Evolutionary conservation across 2,329 filamentous ascomycete species (phyloP).

Genomic region (Verticillium tricorpus): DNA sequence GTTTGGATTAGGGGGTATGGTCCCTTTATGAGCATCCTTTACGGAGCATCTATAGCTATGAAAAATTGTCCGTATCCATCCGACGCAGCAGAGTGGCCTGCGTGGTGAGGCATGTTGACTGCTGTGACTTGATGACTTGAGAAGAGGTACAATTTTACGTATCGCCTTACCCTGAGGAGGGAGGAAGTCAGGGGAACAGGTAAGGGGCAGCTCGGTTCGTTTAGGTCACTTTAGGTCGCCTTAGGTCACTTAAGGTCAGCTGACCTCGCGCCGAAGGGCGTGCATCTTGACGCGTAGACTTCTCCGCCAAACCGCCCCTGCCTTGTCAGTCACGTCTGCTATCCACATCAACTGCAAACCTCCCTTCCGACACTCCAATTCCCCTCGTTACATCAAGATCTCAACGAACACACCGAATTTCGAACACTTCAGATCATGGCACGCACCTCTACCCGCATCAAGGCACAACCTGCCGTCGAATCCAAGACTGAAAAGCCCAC

Average conservation of each 20-base stretch:
- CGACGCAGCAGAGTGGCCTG: too few species aligned
- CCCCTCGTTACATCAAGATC: not conserved
- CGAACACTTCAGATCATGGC: constrained; percentile 21
- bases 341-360: constrained; percentile 4
- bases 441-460: constrained; percentile 28
- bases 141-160: too few species aligned
- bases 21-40: not conserved
- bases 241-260: constrained; percentile 5
- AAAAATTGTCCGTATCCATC: not conserved
- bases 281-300: constrained; percentile 6
- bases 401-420: not conserved
- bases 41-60: not conserved
- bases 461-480: constrained; percentile 9
- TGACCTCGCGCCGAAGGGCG: constrained; percentile 6
- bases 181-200: not conserved
- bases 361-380: not conserved
- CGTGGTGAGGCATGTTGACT: too few species aligned
- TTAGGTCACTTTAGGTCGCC: too few species aligned
- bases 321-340: not conserved
- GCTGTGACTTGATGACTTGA: too few species aligned
- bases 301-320: not conserved
- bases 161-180: too few species aligned
- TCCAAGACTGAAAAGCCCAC: not conserved
- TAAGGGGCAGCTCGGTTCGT: too few species aligned
- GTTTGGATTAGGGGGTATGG: not conserved